Percentiles rank a stretch among this genome's conserved stretches.
Conservation (phyloP, 1,139 yeast genomes). For the Torulaspora globosa region DNA sequence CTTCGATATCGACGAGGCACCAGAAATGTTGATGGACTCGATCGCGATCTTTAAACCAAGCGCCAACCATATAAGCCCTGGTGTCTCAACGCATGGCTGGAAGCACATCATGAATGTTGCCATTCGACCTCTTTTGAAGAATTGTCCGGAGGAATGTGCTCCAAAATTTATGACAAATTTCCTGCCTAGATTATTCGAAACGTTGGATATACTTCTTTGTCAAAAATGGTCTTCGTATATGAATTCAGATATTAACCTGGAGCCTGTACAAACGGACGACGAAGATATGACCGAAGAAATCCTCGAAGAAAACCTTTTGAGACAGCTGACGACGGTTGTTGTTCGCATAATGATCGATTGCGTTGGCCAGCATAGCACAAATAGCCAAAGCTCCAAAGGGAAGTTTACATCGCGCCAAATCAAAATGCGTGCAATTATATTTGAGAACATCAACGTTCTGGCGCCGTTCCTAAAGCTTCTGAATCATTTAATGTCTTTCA, state of each 20-base stretch:
- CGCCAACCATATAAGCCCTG: conserved; percentile 66
- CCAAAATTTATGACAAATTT: conserved; percentile 69
- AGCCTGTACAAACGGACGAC: conserved; percentile 47
- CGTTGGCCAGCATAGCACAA: conserved; percentile 59
- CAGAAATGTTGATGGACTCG: conserved; percentile 61
- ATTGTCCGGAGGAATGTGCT: conserved; percentile 74
- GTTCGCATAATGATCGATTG: conserved; percentile 84
- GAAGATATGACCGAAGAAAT: conserved; percentile 91
- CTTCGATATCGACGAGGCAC: conserved; percentile 81
- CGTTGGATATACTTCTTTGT: conserved; percentile 66
- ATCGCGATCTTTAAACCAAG: conserved; percentile 51
- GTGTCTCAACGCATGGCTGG: conserved; percentile 94
- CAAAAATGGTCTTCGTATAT: conserved; percentile 72
- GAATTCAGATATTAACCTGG: conserved; percentile 60
- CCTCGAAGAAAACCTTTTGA: conserved; percentile 92
- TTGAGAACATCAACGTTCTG: conserved; percentile 60
- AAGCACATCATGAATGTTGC: conserved; percentile 91
- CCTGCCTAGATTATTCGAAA: conserved; percentile 68
- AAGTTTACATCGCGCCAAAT: conserved; percentile 51
- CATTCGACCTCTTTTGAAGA: conserved; percentile 77
- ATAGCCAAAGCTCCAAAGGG: conserved; percentile 31
- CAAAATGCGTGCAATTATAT: conserved; percentile 61
- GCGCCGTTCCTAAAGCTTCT: conserved; percentile 76
- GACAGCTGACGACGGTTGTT: conserved; percentile 93
- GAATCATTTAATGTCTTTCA: conserved; percentile 72